Conservation (phyloP, 192 early-diverging fungal species). For the Cetraspora pellucida region DNA sequence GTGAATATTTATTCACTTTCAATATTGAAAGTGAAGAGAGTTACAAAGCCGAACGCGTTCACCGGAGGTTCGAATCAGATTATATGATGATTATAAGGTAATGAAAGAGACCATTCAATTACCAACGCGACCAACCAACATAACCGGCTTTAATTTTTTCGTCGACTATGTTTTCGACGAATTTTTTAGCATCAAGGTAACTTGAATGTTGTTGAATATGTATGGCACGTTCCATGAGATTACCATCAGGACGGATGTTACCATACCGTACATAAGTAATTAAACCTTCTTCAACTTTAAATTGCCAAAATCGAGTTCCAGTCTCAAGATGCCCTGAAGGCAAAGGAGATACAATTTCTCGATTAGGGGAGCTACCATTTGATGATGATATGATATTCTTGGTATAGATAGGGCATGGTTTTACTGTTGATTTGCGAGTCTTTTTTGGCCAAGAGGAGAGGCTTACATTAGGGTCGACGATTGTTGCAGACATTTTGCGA, state of each 20-base stretch:
- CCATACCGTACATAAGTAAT: constrained; percentile 17
- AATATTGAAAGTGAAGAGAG: no score
- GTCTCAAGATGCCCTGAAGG: constrained; percentile 21
- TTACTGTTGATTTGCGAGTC: neutral
- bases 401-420: neutral
- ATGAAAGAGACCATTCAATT: neutral
- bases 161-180: constrained; percentile 17
- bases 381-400: neutral
- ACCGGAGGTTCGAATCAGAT: no score
- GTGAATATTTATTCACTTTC: no score
- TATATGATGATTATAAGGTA: no score
- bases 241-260: neutral
- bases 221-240: constrained; percentile 7
- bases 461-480: neutral
- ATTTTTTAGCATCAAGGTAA: constrained; percentile 4
- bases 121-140: constrained; percentile 28
- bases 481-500: constrained; percentile 1
- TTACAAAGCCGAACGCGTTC: no score
- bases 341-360: neutral
- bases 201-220: constrained; percentile 5
- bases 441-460: neutral
- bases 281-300: constrained; percentile 14
- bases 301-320: constrained; percentile 21
- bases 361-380: neutral
- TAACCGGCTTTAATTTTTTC: constrained; percentile 23